Evolutionary conservation across 2,329 filamentous ascomycete genomes (phyloP).

Genomic region (Penicillium aurantiogriseum): DNA sequence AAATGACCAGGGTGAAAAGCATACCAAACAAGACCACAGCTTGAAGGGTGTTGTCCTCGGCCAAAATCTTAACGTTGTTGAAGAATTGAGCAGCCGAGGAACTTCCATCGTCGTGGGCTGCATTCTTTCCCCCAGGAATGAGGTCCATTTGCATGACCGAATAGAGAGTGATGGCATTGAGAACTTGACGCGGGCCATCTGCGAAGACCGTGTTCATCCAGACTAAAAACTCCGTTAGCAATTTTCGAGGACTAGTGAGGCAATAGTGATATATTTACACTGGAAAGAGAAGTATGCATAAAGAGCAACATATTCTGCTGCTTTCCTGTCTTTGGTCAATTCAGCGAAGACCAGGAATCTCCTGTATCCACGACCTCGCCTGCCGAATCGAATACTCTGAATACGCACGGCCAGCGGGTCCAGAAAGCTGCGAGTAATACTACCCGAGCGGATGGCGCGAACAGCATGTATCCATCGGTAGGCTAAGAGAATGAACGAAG

Average conservation of each 20-base stretch:
- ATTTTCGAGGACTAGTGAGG: neutral
- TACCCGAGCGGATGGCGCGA: conserved; percentile 77
- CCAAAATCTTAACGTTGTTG: conserved; percentile 72
- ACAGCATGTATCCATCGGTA: conserved; percentile 79
- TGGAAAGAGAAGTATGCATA: conserved; percentile 86
- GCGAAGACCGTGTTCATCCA: conserved; percentile 88
- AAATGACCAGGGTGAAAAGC: conserved; percentile 87
- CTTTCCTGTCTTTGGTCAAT: conserved; percentile 87
- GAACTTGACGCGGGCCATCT: conserved; percentile 84
- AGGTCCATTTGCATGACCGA: conserved; percentile 77
- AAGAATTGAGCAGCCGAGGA: conserved; percentile 74
- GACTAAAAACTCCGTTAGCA: conserved; percentile 50
- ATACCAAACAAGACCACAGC: conserved; percentile 83
- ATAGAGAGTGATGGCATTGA: conserved; percentile 86
- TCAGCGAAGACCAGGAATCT: conserved; percentile 91
- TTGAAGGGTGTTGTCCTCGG: conserved; percentile 71
- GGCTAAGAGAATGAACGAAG: conserved; percentile 77
- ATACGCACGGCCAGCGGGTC: conserved; percentile 82
- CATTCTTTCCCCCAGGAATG: conserved; percentile 58
- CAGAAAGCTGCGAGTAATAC: conserved; percentile 87
- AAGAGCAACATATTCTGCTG: conserved; percentile 82
- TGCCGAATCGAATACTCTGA: conserved; percentile 74
- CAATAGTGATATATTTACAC: conserved; percentile 37
- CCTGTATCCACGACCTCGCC: conserved; percentile 72
- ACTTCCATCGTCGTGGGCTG: conserved; percentile 53